Evolutionary conservation across 257 asterid genomes (phyloP), one percentile per base, ranked within the genome.

Genomic region (Salvia hispanica): DNA sequence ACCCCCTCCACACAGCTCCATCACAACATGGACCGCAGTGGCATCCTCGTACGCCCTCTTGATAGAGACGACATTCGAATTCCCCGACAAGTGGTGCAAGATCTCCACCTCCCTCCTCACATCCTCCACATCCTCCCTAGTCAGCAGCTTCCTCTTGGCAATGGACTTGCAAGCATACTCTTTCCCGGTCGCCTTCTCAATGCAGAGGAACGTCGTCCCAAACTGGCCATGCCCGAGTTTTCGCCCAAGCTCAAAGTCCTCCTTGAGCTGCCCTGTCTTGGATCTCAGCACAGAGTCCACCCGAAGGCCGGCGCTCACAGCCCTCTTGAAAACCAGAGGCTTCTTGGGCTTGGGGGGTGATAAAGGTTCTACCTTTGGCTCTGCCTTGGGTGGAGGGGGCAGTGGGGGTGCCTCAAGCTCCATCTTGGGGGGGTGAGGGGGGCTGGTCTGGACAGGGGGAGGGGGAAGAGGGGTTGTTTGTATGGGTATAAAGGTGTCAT

Each of bases 51-150:
- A 89, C 51, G 96, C 96, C 44, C 81, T 96, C 48, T 84, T 84
- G 14, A 89, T 89, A 7, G 87, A 78, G 21, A 91, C 81, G 40
- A 91, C 85, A 62, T 60, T 89, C 0, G 90, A 89, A 11, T 83
- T 79, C 2, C 92, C 96, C 0, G 94, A 85, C 71, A 91, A 82
- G 72, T 91, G 96, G 55, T 89, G 98, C 98, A 91, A 84, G 50
- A 88, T 91, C 81, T 86, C 94, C 69, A 91, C 77, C 84, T 91
- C 96, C 52, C 98, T 84, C 77, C 95, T 82, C 39, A 91, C 96
- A 70, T 91, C 98, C 45, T 91, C 96, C 69, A 91, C 90, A 62
- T 91, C 98, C 34, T 89, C 96, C 46, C 64, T 72, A 2, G 85
- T 82, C 25, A 82, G 58, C 25, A 91, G 53, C 55, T 91, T 91